Evolutionary conservation across 305 asterid species (phyloP), one percentile per base, ranked within the genome.

Genomic region (Fraxinus nigra): DNA sequence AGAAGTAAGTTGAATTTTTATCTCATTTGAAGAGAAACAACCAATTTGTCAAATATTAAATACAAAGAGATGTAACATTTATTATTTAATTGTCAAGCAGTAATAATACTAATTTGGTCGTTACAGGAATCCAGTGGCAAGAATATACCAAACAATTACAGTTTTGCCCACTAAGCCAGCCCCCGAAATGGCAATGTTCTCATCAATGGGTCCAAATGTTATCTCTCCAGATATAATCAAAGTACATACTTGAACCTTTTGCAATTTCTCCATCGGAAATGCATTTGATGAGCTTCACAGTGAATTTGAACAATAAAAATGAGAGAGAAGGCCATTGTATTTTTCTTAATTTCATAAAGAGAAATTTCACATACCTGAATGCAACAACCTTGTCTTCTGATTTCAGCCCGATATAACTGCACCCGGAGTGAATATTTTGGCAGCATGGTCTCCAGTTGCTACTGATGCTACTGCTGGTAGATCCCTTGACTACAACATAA

Each of bases 381-480:
- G 73, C 56, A 65, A 81, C 79, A 24, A 37, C 67, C 46, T 76
- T 81, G 70, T 78, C 77, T 67, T 81, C 75, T 77, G 24, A 63
- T 75, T 81, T 80, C 90, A 93, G 97, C 94, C 94, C 0, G 92
- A 93, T 86, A 35, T 90, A 83, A 84, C 93, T 20, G 92, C 94
- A 40, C 94, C 91, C 1, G 95, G 94, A 33, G 92, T 87, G 80
- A 88, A 91, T 73, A 85, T 93, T 80, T 83, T 91, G 37, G 95
- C 97, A 67, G 93, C 93, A 78, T 91, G 97, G 94, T 91, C 94
- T 35, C 92, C 94, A 0, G 80, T 85, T 37, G 79, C 91, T 32
- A 79, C 87, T 26, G 81, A 10, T 14, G 22, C 13, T 63, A 80
- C 92, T 18, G 93, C 89, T 69, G 92, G 90, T 63, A 85, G 87